Conservation (phyloP, 202 grass and related monocot genomes). For the Panicum virgatum region DNA sequence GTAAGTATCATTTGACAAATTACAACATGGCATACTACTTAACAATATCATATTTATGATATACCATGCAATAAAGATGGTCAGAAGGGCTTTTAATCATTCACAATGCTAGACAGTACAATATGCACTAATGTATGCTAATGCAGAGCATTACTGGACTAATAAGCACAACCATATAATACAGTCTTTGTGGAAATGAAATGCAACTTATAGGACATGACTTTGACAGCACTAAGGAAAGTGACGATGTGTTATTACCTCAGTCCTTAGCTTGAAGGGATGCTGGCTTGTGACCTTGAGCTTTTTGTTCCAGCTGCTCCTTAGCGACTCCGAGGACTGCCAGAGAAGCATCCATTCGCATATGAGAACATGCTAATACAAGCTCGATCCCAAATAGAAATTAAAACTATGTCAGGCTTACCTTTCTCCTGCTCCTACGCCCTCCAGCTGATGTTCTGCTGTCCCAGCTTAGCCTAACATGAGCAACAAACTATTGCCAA, state of each 20-base stretch:
- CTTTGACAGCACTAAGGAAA: not conserved
- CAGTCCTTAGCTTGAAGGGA: slow-evolving; percentile 94
- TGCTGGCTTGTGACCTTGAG: slow-evolving; percentile 88
- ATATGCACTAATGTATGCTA: no score
- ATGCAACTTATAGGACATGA: not conserved
- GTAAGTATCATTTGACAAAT: not conserved
- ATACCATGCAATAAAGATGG: not conserved
- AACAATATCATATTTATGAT: not conserved
- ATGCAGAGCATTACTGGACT: not conserved
- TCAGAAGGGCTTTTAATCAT: not conserved
- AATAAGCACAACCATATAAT: not conserved
- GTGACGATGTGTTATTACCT: slow-evolving; percentile 51
- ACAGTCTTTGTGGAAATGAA: not conserved
- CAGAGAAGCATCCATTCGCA: slow-evolving; percentile 11
- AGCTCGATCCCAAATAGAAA: not conserved
- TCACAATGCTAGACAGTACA: not conserved
- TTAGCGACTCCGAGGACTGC: slow-evolving; percentile 69
- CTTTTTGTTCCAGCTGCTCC: slow-evolving; percentile 82
- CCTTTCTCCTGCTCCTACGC: slow-evolving; percentile 63
- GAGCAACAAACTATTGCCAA: slow-evolving; percentile 21
- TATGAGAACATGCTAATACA: slow-evolving; percentile 10
- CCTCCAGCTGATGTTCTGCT: slow-evolving; percentile 52
- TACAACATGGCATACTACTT: not conserved
- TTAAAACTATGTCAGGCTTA: slow-evolving; percentile 39
- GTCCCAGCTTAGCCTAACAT: slow-evolving; percentile 68